Conservation (phyloP, 345 rosid genomes). For the Ceriops zippeliana region DNA sequence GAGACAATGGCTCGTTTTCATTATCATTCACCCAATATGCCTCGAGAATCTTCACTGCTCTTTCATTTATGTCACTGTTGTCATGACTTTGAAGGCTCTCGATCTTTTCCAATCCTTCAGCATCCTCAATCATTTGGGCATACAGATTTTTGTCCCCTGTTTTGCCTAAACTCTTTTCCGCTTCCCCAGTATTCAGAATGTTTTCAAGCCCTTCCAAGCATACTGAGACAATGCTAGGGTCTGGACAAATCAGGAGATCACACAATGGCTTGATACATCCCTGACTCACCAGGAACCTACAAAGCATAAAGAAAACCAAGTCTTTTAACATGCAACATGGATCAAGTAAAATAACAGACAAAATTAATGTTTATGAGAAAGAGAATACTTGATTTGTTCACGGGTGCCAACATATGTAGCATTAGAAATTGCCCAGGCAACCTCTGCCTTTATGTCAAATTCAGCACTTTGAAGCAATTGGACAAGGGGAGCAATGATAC, state of each 20-base stretch:
- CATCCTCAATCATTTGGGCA: constrained; percentile 25
- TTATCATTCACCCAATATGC: constrained; percentile 23
- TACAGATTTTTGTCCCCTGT: constrained; percentile 13
- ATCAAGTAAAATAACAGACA: not conserved
- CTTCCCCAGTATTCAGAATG: constrained; percentile 28
- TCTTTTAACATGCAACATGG: not conserved
- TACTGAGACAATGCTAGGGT: constrained; percentile 25
- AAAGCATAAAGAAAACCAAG: not conserved
- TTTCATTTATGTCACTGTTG: constrained; percentile 25
- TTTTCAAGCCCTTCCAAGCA: constrained; percentile 27
- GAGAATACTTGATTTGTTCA: constrained; percentile 27
- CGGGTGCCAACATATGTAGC: constrained; percentile 28
- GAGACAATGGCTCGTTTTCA: constrained; percentile 8
- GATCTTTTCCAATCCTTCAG: constrained; percentile 24
- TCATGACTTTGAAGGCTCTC: constrained; percentile 27
- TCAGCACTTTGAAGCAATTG: constrained; percentile 27
- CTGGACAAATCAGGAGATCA: constrained; percentile 25
- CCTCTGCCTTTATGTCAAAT: constrained; percentile 29
- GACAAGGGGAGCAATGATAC: constrained; percentile 21
- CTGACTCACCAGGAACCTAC: constrained; percentile 22
- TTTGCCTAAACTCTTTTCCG: constrained; percentile 23
- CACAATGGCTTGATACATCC: constrained; percentile 29
- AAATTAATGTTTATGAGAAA: not conserved
- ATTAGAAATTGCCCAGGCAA: constrained; percentile 32
- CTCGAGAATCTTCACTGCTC: constrained; percentile 26